Evolutionary conservation across 2,329 filamentous ascomycete genomes (phyloP).

Genomic region (Bisporella sp.): DNA sequence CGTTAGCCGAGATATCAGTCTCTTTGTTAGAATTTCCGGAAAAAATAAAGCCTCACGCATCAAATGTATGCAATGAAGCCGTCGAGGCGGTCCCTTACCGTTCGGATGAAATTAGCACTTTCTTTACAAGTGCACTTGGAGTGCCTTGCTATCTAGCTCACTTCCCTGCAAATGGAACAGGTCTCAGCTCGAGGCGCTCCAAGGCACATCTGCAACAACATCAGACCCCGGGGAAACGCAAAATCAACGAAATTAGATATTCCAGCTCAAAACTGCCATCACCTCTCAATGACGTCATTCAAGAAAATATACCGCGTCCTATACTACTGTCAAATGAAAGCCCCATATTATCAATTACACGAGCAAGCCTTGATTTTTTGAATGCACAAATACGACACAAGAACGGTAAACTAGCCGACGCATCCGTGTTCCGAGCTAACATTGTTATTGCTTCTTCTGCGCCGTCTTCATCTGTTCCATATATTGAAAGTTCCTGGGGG

Average conservation of each 20-base stretch:
- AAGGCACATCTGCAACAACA: constrained; percentile 63
- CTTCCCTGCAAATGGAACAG: constrained; percentile 63
- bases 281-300: constrained; percentile 50
- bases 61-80: constrained; percentile 77
- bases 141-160: constrained; percentile 79
- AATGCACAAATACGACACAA: constrained; percentile 63
- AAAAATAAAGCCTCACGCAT: constrained; percentile 38
- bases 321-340: constrained; percentile 90
- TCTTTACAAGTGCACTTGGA: constrained; percentile 70
- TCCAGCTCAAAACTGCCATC: constrained; percentile 38
- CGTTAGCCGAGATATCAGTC: constrained; percentile 37
- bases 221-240: constrained; percentile 28
- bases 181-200: constrained; percentile 56
- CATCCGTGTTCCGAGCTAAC: constrained; percentile 82
- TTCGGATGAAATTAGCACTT: constrained; percentile 56
- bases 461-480: constrained; percentile 40
- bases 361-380: constrained; percentile 69
- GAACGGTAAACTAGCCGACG: constrained; percentile 58
- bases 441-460: constrained; percentile 57
- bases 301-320: constrained; percentile 34
- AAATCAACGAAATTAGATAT: constrained; percentile 41
- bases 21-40: constrained; percentile 39
- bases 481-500: constrained; percentile 75
- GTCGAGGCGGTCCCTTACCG: constrained; percentile 67
- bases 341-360: constrained; percentile 79